These are phyloP conservation scores for Sugiyamaella smithiae DNA, from an alignment of 805 yeast species.

Conservation along the genomic window DNA sequence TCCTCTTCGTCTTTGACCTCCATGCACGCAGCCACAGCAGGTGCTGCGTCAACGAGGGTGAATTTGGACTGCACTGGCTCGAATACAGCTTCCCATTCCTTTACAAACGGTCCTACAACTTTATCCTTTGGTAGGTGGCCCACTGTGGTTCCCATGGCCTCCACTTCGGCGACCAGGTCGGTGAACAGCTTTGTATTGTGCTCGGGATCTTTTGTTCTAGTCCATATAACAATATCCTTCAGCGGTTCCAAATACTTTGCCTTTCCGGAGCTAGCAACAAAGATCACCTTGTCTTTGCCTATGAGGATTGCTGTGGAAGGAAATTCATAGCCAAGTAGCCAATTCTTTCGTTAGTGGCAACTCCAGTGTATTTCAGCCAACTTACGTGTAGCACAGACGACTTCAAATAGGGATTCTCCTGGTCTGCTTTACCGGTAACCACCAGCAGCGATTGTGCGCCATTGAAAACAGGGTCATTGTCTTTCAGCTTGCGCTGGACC, in stretches of 20 bases:
- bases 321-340: conserved; percentile 93
- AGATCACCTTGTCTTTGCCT: conserved; percentile 53
- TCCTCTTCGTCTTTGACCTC: conserved; percentile 82
- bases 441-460: conserved; percentile 54
- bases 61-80: conserved; percentile 32
- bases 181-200: conserved; percentile 67
- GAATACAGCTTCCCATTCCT: conserved; percentile 59
- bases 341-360: conserved; percentile 50
- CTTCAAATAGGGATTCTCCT: conserved; percentile 85
- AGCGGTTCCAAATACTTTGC: conserved; percentile 72
- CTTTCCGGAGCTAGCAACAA: conserved; percentile 81
- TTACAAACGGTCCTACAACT: conserved; percentile 78
- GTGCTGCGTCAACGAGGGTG: conserved; percentile 49
- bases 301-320: conserved; percentile 82
- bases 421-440: conserved; percentile 81
- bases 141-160: conserved; percentile 42
- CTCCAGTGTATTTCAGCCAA: conserved; percentile 44
- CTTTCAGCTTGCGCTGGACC: conserved; percentile 27
- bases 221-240: conserved; percentile 55
- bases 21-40: conserved; percentile 54
- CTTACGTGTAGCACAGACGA: conserved; percentile 69
- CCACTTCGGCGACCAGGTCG: conserved; percentile 45
- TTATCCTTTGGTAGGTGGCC: conserved; percentile 76
- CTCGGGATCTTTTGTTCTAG: conserved; percentile 77
- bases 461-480: conserved; percentile 35